These are phyloP conservation scores for Wickerhamiella parazyma DNA, from an alignment of 805 yeast genomes.

Conservation along the genomic window DNA sequence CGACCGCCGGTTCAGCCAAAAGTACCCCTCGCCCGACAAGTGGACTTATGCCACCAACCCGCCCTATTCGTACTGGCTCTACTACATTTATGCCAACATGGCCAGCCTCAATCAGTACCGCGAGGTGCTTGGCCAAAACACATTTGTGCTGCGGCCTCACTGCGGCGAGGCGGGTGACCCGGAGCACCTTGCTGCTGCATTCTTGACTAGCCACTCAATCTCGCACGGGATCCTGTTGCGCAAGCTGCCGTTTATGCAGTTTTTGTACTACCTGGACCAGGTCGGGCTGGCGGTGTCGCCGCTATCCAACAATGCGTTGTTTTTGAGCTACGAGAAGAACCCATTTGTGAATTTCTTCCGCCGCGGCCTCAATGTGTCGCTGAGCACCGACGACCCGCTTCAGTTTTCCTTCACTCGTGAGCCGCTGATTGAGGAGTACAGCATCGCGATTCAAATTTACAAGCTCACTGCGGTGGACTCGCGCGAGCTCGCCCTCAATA, in stretches of 20 bases:
- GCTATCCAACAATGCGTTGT: conserved; percentile 86
- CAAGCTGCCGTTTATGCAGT: conserved; percentile 90
- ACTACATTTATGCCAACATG: conserved; percentile 76
- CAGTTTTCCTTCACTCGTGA: conserved; percentile 96
- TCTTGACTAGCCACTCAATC: conserved; percentile 77
- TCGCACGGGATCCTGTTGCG: conserved; percentile 90
- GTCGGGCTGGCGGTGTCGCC: conserved; percentile 99
- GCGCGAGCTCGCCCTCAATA: conserved; percentile 91
- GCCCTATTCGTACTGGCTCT: conserved; percentile 92
- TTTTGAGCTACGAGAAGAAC: conserved; percentile 90
- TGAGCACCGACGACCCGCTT: conserved; percentile 94
- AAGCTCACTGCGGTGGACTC: conserved; percentile 88
- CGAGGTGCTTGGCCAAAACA: conserved; percentile 57
- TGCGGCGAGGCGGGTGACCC: conserved; percentile 99
- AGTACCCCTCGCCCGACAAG: conserved; percentile 69
- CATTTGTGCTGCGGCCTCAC: conserved; percentile 92
- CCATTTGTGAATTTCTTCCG: conserved; percentile 87
- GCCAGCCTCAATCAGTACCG: conserved; percentile 81
- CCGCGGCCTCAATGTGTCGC: conserved; percentile 84
- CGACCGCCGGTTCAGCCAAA: conserved; percentile 69
- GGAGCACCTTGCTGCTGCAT: conserved; percentile 85
- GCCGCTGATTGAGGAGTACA: conserved; percentile 92
- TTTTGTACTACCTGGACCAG: conserved; percentile 84
- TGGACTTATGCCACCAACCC: conserved; percentile 79
- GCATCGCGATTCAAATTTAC: conserved; percentile 96